These are phyloP conservation scores for Hansfordia pulvinata DNA, from an alignment of 2,329 filamentous ascomycete genomes.

Conservation along the genomic window DNA sequence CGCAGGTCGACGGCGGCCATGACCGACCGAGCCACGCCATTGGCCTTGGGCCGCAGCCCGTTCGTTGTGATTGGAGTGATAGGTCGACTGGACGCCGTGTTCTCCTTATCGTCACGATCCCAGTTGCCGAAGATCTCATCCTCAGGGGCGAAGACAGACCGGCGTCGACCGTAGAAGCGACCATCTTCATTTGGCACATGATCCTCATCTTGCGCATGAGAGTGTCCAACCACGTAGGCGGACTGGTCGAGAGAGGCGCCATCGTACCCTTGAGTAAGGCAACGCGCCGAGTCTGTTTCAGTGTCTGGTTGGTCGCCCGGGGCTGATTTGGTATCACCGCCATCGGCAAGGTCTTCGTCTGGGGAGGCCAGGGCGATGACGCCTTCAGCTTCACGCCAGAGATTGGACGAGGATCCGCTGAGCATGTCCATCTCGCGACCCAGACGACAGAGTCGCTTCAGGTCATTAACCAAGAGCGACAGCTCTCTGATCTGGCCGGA, in stretches of 20 bases:
- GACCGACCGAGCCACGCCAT: slow-evolving; percentile 43
- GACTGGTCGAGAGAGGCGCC: slow-evolving; percentile 26
- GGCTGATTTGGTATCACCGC: slow-evolving; percentile 20
- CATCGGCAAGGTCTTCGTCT: slow-evolving; percentile 41
- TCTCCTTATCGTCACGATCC: slow-evolving; percentile 27
- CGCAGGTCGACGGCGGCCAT: slow-evolving; percentile 50
- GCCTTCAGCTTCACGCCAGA: slow-evolving; percentile 74
- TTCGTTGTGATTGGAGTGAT: too few species aligned
- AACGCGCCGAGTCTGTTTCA: slow-evolving; percentile 26
- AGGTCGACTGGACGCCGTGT: slow-evolving; percentile 16
- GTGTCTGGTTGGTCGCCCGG: too few species aligned
- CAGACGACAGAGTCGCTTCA: slow-evolving; percentile 63
- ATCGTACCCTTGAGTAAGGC: slow-evolving; percentile 33
- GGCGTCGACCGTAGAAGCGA: slow-evolving; percentile 32
- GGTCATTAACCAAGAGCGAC: slow-evolving; percentile 67
- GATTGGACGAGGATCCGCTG: slow-evolving; percentile 39
- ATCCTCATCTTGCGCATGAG: too few species aligned
- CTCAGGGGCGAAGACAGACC: slow-evolving; percentile 51
- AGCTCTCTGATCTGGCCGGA: slow-evolving; percentile 75
- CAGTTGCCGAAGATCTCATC: slow-evolving; percentile 52
- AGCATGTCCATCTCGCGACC: slow-evolving; percentile 55
- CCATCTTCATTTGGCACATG: slow-evolving; percentile 23
- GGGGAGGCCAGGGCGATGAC: slow-evolving; percentile 75
- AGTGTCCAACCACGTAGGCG: too few species aligned
- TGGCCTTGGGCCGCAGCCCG: slow-evolving; percentile 26